phyloP scores from a whole-genome alignment of 148 eudicot genomes.

The Nepenthes gracilis region DNA sequence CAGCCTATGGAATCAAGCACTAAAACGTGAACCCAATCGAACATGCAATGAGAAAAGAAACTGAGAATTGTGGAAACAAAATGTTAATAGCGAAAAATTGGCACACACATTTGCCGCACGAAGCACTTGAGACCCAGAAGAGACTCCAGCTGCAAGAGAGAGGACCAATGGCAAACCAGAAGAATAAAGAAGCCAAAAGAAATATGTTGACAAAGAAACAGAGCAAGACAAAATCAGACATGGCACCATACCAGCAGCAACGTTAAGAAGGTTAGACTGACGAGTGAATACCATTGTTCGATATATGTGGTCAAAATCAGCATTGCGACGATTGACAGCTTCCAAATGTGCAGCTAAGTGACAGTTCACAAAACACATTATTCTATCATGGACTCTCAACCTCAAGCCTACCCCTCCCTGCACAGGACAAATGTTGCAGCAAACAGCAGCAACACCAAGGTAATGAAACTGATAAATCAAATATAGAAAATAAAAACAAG shows the following conservation, averaged over 20 bases:
- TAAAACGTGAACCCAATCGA: slow-evolving; percentile 6
- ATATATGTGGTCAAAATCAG: slow-evolving; percentile 82
- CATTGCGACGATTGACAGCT: slow-evolving; percentile 82
- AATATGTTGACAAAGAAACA: slow-evolving; percentile 67
- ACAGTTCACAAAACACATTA: slow-evolving; percentile 80
- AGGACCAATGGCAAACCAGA: slow-evolving; percentile 60
- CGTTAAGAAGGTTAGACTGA: slow-evolving; percentile 58
- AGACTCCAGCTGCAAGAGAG: slow-evolving; percentile 74
- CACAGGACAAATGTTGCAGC: slow-evolving; percentile 1
- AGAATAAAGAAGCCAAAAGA: slow-evolving; percentile 73
- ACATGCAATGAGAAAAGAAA: slow-evolving; percentile 3
- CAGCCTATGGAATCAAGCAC: slow-evolving; percentile 28
- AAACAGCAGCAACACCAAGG: no score
- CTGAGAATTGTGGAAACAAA: neutral
- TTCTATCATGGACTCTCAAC: slow-evolving; percentile 80
- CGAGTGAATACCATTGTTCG: slow-evolving; percentile 70
- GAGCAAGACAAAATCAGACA: slow-evolving; percentile 55
- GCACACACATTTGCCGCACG: slow-evolving; percentile 48
- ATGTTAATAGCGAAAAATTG: neutral
- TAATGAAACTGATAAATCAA: no score
- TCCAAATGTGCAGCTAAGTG: slow-evolving; percentile 97
- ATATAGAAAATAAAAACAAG: no score
- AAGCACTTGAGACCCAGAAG: slow-evolving; percentile 52
- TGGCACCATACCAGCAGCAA: slow-evolving; percentile 78
- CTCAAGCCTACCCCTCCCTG: slow-evolving; percentile 99